phyloP scores from a whole-genome alignment of 192 early-diverging fungal genomes.

The Backusella psychrophila region DNA sequence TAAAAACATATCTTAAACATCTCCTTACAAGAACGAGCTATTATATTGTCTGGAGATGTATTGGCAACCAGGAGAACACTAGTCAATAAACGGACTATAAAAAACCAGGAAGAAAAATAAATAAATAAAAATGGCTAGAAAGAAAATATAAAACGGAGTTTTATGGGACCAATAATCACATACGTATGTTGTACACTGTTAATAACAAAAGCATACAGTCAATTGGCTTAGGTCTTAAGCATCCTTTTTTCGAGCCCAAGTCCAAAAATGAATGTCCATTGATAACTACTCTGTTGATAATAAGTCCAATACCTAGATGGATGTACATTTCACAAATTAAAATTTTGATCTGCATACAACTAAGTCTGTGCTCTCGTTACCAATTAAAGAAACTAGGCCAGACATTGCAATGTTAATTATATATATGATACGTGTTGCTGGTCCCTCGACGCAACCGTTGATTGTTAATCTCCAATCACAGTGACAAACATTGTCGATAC shows the following conservation, averaged over 20 bases:
- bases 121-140: neutral
- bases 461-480: slow-evolving; percentile 25
- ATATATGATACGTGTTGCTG: slow-evolving; percentile 18
- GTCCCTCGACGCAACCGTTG: slow-evolving; percentile 13
- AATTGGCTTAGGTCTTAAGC: slow-evolving; percentile 31
- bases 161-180: neutral
- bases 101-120: neutral
- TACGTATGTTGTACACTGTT: slow-evolving; percentile 26
- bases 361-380: slow-evolving; percentile 12
- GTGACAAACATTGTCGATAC: slow-evolving; percentile 15
- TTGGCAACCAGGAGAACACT: slow-evolving; percentile 23
- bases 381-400: slow-evolving; percentile 17
- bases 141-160: neutral
- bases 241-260: neutral
- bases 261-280: slow-evolving; percentile 26
- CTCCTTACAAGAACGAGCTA: slow-evolving; percentile 25
- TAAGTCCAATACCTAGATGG: slow-evolving; percentile 13
- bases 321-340: neutral
- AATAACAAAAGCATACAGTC: slow-evolving; percentile 22
- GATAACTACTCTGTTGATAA: slow-evolving; percentile 4
- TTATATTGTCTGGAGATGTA: slow-evolving; percentile 17
- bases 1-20: neutral
- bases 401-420: slow-evolving; percentile 21
- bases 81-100: slow-evolving; percentile 22
- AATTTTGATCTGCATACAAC: neutral